Conservation (phyloP, 2,329 filamentous ascomycete species). For the Periconia digitata region DNA sequence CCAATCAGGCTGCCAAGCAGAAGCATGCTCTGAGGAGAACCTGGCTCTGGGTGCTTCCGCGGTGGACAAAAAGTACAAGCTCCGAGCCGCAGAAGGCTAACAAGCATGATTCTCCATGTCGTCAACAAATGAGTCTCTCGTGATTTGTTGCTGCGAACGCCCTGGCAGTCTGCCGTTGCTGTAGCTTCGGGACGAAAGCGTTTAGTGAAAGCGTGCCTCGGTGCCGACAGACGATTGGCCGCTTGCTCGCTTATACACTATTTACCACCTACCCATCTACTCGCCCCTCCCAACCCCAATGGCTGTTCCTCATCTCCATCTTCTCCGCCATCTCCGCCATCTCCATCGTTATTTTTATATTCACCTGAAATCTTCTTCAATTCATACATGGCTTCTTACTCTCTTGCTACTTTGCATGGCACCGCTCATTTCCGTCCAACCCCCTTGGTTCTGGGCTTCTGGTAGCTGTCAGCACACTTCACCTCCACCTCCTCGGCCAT, state of each 20-base stretch:
- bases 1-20: conserved; percentile 22
- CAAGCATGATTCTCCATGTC: neutral
- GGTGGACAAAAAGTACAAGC: neutral
- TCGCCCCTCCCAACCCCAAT: no score
- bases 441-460: no score
- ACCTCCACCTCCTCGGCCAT: no score
- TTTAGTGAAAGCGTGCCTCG: neutral
- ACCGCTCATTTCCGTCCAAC: no score
- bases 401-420: no score
- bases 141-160: conserved; percentile 5
- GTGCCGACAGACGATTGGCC: conserved; percentile 1
- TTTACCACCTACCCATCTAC: no score
- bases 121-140: neutral
- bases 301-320: no score
- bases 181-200: neutral
- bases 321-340: no score
- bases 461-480: no score
- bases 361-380: no score
- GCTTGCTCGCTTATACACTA: neutral
- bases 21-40: conserved; percentile 18
- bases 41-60: conserved; percentile 1
- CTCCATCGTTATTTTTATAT: no score
- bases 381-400: no score
- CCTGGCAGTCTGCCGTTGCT: neutral
- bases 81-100: neutral